phyloP scores from a whole-genome alignment of 2,329 filamentous ascomycete genomes.

The Talaromyces islandicus region DNA sequence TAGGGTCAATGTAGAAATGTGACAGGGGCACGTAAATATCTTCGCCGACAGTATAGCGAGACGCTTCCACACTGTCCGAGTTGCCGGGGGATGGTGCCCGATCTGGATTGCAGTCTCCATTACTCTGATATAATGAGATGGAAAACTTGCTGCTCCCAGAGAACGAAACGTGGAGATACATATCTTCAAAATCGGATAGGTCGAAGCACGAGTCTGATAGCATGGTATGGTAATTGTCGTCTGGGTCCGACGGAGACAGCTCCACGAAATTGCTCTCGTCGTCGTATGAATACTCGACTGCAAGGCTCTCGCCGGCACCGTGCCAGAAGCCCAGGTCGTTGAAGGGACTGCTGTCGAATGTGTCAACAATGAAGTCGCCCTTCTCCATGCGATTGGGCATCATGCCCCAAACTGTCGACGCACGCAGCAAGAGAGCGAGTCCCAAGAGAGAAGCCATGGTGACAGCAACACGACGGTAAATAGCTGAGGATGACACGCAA shows the following conservation, averaged over 20 bases:
- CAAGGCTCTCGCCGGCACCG: slow-evolving; percentile 57
- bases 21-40: slow-evolving; percentile 59
- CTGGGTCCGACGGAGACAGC: slow-evolving; percentile 54
- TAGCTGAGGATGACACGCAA: not conserved
- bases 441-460: not conserved
- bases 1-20: slow-evolving; percentile 59
- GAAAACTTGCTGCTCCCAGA: slow-evolving; percentile 58
- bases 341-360: slow-evolving; percentile 46
- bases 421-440: not conserved
- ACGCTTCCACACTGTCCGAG: slow-evolving; percentile 61
- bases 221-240: slow-evolving; percentile 58
- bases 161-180: slow-evolving; percentile 61
- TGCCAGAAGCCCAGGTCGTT: slow-evolving; percentile 63
- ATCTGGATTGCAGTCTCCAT: slow-evolving; percentile 50
- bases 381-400: slow-evolving; percentile 1
- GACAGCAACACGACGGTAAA: not conserved
- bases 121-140: slow-evolving; percentile 62
- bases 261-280: slow-evolving; percentile 45
- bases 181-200: slow-evolving; percentile 47
- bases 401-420: not conserved
- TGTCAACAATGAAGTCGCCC: slow-evolving; percentile 49
- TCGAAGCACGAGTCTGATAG: slow-evolving; percentile 52
- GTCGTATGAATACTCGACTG: slow-evolving; percentile 28
- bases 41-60: slow-evolving; percentile 52
- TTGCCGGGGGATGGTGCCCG: slow-evolving; percentile 59